Evolutionary conservation across 2,329 filamentous ascomycete genomes (phyloP), one percentile per base, ranked within the genome.

Genomic region (Pseudogymnoascus sp.): DNA sequence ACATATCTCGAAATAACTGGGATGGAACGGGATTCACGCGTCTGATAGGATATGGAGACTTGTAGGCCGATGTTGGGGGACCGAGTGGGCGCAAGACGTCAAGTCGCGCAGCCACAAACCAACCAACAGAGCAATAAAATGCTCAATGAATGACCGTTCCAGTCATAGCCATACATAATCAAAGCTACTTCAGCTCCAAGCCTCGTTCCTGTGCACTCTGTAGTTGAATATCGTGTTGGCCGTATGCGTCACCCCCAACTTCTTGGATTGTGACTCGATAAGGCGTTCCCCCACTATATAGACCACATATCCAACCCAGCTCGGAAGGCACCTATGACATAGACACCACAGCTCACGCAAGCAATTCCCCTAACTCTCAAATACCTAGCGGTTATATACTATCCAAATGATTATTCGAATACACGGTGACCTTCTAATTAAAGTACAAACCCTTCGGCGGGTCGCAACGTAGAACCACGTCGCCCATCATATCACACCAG

Each of bases 381-480:
- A 31, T 52, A 52, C 26, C 45, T 16, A 31, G 16, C 45, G 23
- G 45, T 31, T 31, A 19, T 12, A 52, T 52, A 52, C 45, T 10
- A 52, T 60, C 60, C 60, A 61, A 49, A 61, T 61, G 60, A 61
- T 61, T 43, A 58, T 61, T 33, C 60, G 60, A 61, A 61, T 61
- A 61, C 38, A 38, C 60, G 35, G 39, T 21, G 60, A 26, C 7
- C 60, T 39, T 60, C 58, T 37, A 37, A 52, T 31, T 52, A 52
- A 52, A 52, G 10, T 52, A 52, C 45, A 52, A 52, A 60, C 31
- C 33, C 37, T 41, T n/a, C 58, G 58, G 23, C 58, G 37, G 58
- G 58, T 60, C 21, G 37, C 29, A 10, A 60, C 58, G 38, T 37
- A 37, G 58, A 38, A 37, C 8, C 5, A n/a, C 26, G 55, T 26